Percentiles rank a stretch among this genome's conserved stretches.
phyloP scores from a whole-genome alignment of 805 yeast genomes.

The Starmerella floricola region DNA sequence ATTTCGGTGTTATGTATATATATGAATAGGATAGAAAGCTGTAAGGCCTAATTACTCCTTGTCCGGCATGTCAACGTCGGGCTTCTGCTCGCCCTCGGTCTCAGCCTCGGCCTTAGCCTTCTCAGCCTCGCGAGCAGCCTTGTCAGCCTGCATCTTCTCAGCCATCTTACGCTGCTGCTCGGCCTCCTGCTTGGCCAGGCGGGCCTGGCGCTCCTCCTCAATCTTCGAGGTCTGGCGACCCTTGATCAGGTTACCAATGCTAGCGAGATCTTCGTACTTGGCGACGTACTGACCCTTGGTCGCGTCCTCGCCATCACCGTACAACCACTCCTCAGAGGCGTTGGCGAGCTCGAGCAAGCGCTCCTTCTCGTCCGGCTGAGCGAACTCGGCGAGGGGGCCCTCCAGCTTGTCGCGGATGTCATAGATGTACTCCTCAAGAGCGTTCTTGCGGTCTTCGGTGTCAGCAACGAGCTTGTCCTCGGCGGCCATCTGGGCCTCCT shows the following conservation, averaged over 20 bases:
- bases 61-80: conserved; percentile 23
- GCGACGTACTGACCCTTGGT: conserved; percentile 95
- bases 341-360: conserved; percentile 59
- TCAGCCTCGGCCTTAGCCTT: conserved; percentile 30
- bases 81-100: conserved; percentile 25
- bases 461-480: conserved; percentile 95
- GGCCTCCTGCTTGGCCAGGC: conserved; percentile 78
- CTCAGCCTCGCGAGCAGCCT: conserved; percentile 42
- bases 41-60: conserved; percentile 3
- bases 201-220: conserved; percentile 88
- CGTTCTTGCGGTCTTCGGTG: conserved; percentile 97
- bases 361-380: conserved; percentile 79
- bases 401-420: conserved; percentile 94
- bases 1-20: too few relatives aligned
- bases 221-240: conserved; percentile 91
- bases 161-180: conserved; percentile 71
- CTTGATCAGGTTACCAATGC: conserved; percentile 85
- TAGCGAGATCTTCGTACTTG: conserved; percentile 91
- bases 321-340: conserved; percentile 95
- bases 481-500: conserved; percentile 70
- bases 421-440: conserved; percentile 95
- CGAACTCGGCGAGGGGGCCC: conserved; percentile 77
- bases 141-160: conserved; percentile 68
- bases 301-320: conserved; percentile 93
- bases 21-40: too few relatives aligned